These are phyloP conservation scores for Alternaria hordeiaustralica DNA, from an alignment of 2,329 filamentous ascomycete species.

Conservation along the genomic window DNA sequence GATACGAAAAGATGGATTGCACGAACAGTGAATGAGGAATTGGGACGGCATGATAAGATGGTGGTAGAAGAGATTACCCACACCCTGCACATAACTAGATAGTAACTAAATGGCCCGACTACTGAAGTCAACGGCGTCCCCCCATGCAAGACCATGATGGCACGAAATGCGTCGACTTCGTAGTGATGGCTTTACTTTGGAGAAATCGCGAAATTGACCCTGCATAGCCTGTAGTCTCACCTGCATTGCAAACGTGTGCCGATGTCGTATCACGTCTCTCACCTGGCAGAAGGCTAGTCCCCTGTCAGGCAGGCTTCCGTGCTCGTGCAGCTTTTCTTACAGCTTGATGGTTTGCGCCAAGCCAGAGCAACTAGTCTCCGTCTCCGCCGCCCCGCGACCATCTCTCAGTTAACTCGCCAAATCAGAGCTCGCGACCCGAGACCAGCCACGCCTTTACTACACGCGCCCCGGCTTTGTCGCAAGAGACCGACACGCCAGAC, in stretches of 20 bases:
- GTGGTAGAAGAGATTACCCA: slow-evolving; percentile 36
- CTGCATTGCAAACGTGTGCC: background rate
- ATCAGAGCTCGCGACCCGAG: slow-evolving; percentile 26
- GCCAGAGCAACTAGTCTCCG: slow-evolving; percentile 12
- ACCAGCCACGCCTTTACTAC: slow-evolving; percentile 27
- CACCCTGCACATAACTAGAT: slow-evolving; percentile 47
- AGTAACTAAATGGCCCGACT: slow-evolving; percentile 40
- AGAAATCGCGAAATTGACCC: background rate
- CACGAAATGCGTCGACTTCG: background rate
- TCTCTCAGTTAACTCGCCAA: slow-evolving; percentile 22
- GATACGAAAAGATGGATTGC: slow-evolving; percentile 24
- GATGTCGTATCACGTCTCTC: background rate
- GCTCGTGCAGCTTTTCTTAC: slow-evolving; percentile 5
- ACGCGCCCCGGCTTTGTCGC: slow-evolving; percentile 19
- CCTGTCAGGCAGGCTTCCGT: slow-evolving; percentile 7
- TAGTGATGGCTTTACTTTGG: background rate
- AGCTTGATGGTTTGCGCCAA: slow-evolving; percentile 23
- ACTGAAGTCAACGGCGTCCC: slow-evolving; percentile 26
- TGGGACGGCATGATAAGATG: slow-evolving; percentile 38
- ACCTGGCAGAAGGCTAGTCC: background rate
- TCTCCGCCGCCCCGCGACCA: slow-evolving; percentile 17
- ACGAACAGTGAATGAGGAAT: slow-evolving; percentile 37
- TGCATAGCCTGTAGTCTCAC: background rate
- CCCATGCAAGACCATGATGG: background rate
- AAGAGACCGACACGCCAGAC: background rate